These are phyloP conservation scores for Cryptosporidium bovis DNA, from an alignment of 169 alveolate species.

Conservation along the genomic window DNA sequence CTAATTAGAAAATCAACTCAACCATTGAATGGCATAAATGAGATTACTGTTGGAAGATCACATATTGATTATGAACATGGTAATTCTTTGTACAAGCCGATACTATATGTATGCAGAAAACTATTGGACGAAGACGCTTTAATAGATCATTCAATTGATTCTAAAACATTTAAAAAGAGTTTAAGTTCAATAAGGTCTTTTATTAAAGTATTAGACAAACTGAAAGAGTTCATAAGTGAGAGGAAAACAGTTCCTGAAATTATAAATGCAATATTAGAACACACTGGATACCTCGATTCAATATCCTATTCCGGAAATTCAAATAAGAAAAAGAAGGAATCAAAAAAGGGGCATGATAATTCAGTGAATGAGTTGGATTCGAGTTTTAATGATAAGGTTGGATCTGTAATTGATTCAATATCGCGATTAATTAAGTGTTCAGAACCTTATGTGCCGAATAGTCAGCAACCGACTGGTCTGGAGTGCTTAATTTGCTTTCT, in stretches of 20 bases:
- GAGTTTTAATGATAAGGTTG: slow-evolving; percentile 17
- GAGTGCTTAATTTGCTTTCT: slow-evolving; percentile 77
- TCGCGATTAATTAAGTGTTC: slow-evolving; percentile 66
- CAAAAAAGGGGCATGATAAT: background rate
- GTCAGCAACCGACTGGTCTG: slow-evolving; percentile 75
- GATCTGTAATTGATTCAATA: background rate
- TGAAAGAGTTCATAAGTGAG: slow-evolving; percentile 14
- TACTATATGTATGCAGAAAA: slow-evolving; percentile 30
- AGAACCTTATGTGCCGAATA: slow-evolving; percentile 76
- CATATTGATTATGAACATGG: background rate
- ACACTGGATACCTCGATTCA: background rate
- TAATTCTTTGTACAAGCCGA: slow-evolving; percentile 1
- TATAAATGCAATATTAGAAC: slow-evolving; percentile 3
- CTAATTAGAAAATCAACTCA: slow-evolving; percentile 65
- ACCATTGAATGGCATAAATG: slow-evolving; percentile 49
- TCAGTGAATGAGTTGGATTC: slow-evolving; percentile 4
- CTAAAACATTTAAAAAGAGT: background rate
- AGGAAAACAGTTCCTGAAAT: slow-evolving; percentile 36
- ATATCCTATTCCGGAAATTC: background rate
- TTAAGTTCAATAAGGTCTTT: slow-evolving; percentile 2
- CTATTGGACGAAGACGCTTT: background rate
- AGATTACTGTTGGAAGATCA: too few species aligned
- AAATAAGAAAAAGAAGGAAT: slow-evolving; percentile 27
- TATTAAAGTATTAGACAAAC: slow-evolving; percentile 9
- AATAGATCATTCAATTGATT: background rate